Percentiles rank a stretch among this genome's conserved stretches.
phyloP scores from a whole-genome alignment of 225 moss, liverwort and hornwort genomes.

The Neckera pumila region DNA sequence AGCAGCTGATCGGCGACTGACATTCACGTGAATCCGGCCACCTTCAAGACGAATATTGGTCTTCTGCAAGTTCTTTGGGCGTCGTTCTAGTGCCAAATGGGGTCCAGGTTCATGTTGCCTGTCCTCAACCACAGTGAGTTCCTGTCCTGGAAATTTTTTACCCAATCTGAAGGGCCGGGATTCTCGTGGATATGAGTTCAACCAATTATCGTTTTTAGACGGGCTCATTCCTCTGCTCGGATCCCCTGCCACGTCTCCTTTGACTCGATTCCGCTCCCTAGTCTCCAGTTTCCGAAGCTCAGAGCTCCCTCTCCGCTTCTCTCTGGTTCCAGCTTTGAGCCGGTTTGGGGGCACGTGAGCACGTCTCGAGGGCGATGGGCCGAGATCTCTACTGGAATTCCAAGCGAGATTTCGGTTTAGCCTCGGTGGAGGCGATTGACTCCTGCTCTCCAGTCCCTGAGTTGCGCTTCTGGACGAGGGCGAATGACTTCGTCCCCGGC shows the following conservation, averaged over 20 bases:
- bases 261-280: constrained; percentile 6
- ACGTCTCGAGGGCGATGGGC: not conserved
- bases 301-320: constrained; percentile 2
- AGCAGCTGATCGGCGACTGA: constrained; percentile 37
- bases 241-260: not conserved
- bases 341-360: not conserved
- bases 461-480: constrained; percentile 10
- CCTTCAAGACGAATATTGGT: constrained; percentile 81
- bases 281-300: constrained; percentile 6
- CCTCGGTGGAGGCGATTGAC: constrained; percentile 15
- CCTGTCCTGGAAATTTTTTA: not conserved
- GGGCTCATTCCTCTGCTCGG: not conserved
- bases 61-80: constrained; percentile 51
- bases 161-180: not conserved
- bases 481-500: constrained; percentile 31
- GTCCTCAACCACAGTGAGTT: constrained; percentile 9
- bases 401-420: not conserved
- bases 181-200: constrained; percentile 21
- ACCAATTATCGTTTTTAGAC: not conserved
- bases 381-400: not conserved
- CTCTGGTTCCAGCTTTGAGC: not conserved
- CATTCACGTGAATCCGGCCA: constrained; percentile 91
- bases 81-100: constrained; percentile 24
- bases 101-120: not conserved
- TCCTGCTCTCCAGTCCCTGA: constrained; percentile 10